Evolutionary conservation across 2,329 filamentous ascomycete genomes (phyloP), one percentile per base, ranked within the genome.

Genomic region (Myriosclerotinia duriaeana): DNA sequence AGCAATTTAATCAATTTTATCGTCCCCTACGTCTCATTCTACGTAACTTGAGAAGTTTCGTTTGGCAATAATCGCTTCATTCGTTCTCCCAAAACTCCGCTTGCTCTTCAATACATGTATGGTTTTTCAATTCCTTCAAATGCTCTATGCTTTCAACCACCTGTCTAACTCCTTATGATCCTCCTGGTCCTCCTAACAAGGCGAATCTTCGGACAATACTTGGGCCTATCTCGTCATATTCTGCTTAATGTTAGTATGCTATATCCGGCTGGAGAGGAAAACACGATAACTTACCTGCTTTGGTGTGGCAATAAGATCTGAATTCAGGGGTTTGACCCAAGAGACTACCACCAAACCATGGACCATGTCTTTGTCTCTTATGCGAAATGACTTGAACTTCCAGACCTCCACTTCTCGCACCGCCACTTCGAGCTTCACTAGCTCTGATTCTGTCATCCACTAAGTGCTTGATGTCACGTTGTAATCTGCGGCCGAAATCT

Each of bases 251-350:
- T 46, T 59, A 46, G 44, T 59, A 38, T n/a, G 26, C 9, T 20
- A 5, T 44, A 42, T 30, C 17, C 1, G 2, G 26, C 8, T 2
- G 22, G 22, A 44, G n/a, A 20, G 2, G 11, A 50, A 34, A 9
- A 6, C 11, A 48, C 1, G 12, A 61, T 22, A 22, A 67, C 67
- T 68, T 68, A 77, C 75, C 68, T 53, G 87, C 88, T 83, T 95
- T 95, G 66, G 91, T 99, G 80, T 99, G 96, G 82, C 95, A 99
- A 82, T 98, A 99, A 77, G 93, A 97, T 78, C 92, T 88, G 85
- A 99, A 99, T 80, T 99, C 96, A 5, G 96, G 94, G 8, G 95
- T 99, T 82, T 98, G 94, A 65, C 94, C 96, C 69, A 99, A 83
- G 80, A 99, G 84, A 81, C 92, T 97, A 73, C 95, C 95, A 78